phyloP scores from a whole-genome alignment of 2,329 filamentous ascomycete species.

The Cytospora piceae region DNA sequence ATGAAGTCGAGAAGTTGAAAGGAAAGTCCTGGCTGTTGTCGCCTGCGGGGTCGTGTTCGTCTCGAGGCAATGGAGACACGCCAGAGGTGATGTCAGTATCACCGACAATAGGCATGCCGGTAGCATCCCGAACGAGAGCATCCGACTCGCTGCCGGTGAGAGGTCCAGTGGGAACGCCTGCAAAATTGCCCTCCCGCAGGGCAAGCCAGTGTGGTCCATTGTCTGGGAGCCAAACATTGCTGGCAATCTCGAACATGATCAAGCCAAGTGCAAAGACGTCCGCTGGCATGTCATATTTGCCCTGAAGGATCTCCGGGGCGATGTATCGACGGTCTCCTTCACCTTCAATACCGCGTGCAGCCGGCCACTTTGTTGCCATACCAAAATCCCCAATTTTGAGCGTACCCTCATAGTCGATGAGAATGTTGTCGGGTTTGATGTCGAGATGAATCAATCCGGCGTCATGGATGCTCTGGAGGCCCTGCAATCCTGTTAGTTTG shows the following conservation, averaged over 20 bases:
- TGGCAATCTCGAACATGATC: conserved; percentile 92
- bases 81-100: conserved; percentile 31
- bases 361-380: conserved; percentile 78
- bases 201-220: conserved; percentile 92
- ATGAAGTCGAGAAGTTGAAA: conserved; percentile 33
- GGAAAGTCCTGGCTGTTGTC: conserved; percentile 29
- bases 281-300: conserved; percentile 84
- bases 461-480: conserved; percentile 87
- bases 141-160: conserved; percentile 80
- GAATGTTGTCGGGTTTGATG: conserved; percentile 81
- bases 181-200: conserved; percentile 85
- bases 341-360: conserved; percentile 75
- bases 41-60: conserved; percentile 15
- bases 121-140: conserved; percentile 73
- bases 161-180: conserved; percentile 73
- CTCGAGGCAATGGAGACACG: conserved; percentile 19
- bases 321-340: conserved; percentile 98
- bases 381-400: conserved; percentile 89
- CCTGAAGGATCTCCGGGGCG: conserved; percentile 86
- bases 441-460: conserved; percentile 85
- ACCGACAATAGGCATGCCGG: conserved; percentile 65
- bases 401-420: conserved; percentile 79
- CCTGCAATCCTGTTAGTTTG: conserved; percentile 55
- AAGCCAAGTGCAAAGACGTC: conserved; percentile 94
- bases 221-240: conserved; percentile 90